Percentiles rank a stretch among this genome's conserved stretches.
phyloP scores from a whole-genome alignment of 1,284 basidiomycete genomes.

The Neotropicomus parvogracilis region DNA sequence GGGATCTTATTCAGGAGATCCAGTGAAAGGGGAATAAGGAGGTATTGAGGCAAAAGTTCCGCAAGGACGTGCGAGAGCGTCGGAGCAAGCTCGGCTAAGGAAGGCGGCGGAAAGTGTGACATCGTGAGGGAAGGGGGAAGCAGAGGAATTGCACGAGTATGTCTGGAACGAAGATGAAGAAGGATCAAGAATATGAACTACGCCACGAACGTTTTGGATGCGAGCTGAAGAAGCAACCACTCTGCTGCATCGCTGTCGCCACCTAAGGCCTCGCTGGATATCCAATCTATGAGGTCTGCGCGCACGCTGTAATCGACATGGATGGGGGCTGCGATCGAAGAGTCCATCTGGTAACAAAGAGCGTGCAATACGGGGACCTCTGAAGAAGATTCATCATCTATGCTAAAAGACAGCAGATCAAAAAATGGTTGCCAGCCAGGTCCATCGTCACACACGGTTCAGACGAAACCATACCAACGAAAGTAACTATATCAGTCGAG shows the following conservation, averaged over 20 bases:
- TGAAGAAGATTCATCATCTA: conserved; percentile 36
- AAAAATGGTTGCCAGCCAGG: not conserved
- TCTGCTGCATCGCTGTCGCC: conserved; percentile 73
- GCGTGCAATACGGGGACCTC: conserved; percentile 68
- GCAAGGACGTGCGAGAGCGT: conserved; percentile 51
- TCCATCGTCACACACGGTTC: conserved; percentile 52
- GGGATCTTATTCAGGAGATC: conserved; percentile 57
- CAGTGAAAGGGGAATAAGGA: conserved; percentile 52
- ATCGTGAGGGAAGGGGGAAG: conserved; percentile 67
- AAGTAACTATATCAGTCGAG: conserved; percentile 57
- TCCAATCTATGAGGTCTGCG: conserved; percentile 61
- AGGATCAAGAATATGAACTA: not conserved
- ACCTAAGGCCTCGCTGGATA: conserved; percentile 62
- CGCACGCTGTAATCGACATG: conserved; percentile 32
- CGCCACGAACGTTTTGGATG: conserved; percentile 63
- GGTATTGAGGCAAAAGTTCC: conserved; percentile 50
- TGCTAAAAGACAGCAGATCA: conserved; percentile 29
- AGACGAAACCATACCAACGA: conserved; percentile 65
- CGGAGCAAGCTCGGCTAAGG: conserved; percentile 36
- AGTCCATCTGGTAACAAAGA: conserved; percentile 46
- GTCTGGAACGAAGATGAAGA: conserved; percentile 40
- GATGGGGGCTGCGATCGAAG: conserved; percentile 1
- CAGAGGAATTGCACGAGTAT: conserved; percentile 65
- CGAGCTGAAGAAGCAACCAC: conserved; percentile 64
- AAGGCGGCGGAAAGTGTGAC: conserved; percentile 53